Base-by-base conservation (phyloP, 192 early-diverging fungal genomes). In the Chytriomyces sp. region DNA sequence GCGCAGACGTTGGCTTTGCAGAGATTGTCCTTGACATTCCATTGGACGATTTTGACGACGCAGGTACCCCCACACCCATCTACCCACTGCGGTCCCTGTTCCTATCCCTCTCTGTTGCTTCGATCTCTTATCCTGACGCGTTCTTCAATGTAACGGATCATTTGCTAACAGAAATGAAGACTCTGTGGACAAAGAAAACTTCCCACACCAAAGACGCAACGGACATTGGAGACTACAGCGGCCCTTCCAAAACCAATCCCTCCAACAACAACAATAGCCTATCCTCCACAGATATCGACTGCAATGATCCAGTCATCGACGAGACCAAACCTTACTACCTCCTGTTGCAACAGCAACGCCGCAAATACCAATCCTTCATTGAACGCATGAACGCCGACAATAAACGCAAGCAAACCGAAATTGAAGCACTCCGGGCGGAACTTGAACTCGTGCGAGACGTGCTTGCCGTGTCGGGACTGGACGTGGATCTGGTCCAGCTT, bases 291-390 rank as follows among this genome's bases (percentile, higher is more conserved):
- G 50, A 70, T 0, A 46, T 50, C 6, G 10, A 3, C 45, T 20
- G 35, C 79, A 16, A 64, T 68, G 64, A 72, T n/a, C 8, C 53
- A 0, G 61, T 45, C n/a, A 67, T 50, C 6, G 49, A 76, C 6
- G 60, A 35, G 50, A 26, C 59, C 16, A 69, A 74, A 28, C 72
- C 79, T 13, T 72, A 85, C 67, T 81, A 78, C 65, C 23, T 87
- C 16, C 72, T 84, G 6, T 64, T 87, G 10, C 68, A 82, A 28
- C 76, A 83, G 61, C 81, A 87, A 69, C 78, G 77, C 47, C 73
- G 73, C 46, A 87, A 87, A 68, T 87, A 84, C 72, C 77, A 76
- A 35, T n/a, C 20, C 28, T 66, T 84, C 24, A 63, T 87, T 45
- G 79, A 81, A 67, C 78, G 82, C 8, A 65, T 84, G 61, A 79